These are phyloP conservation scores for Sanguinoderma infundibulare DNA, from an alignment of 1,284 basidiomycete genomes.

Conservation along the genomic window DNA sequence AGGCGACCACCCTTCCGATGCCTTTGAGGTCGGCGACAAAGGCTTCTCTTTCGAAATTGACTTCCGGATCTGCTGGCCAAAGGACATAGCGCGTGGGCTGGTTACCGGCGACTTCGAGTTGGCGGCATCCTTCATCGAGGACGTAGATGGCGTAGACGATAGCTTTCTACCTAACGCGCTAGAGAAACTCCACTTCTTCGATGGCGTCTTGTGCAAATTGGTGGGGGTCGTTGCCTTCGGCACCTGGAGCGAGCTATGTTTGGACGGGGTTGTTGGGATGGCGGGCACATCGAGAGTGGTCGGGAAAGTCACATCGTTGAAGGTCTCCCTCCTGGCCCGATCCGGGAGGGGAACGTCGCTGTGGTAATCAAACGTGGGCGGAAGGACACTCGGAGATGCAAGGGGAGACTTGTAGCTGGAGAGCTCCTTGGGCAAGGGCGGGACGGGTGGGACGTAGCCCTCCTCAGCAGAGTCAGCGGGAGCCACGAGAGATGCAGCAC, in stretches of 20 bases:
- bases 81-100: slow-evolving; percentile 67
- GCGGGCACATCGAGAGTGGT: slow-evolving; percentile 59
- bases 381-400: slow-evolving; percentile 54
- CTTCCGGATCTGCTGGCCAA: slow-evolving; percentile 66
- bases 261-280: slow-evolving; percentile 34
- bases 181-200: slow-evolving; percentile 97
- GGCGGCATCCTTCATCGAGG: slow-evolving; percentile 50
- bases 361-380: slow-evolving; percentile 42
- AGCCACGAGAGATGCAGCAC: slow-evolving; percentile 60
- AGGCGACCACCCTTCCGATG: slow-evolving; percentile 63
- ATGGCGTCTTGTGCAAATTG: slow-evolving; percentile 66
- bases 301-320: slow-evolving; percentile 28
- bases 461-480: slow-evolving; percentile 65
- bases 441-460: slow-evolving; percentile 87
- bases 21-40: slow-evolving; percentile 44
- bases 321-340: slow-evolving; percentile 27
- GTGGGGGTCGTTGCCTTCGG: slow-evolving; percentile 40
- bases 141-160: slow-evolving; percentile 66
- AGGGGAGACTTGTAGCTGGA: slow-evolving; percentile 72
- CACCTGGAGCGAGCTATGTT: slow-evolving; percentile 34
- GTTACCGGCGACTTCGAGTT: slow-evolving; percentile 50
- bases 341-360: slow-evolving; percentile 36
- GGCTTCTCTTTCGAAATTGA: slow-evolving; percentile 68
- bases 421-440: slow-evolving; percentile 92
- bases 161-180: slow-evolving; percentile 86